A percentile compares a stretch with the other conserved stretches of the same genome.
Conservation (phyloP, 176 grass and related monocot species). For the Musa itinerans region DNA sequence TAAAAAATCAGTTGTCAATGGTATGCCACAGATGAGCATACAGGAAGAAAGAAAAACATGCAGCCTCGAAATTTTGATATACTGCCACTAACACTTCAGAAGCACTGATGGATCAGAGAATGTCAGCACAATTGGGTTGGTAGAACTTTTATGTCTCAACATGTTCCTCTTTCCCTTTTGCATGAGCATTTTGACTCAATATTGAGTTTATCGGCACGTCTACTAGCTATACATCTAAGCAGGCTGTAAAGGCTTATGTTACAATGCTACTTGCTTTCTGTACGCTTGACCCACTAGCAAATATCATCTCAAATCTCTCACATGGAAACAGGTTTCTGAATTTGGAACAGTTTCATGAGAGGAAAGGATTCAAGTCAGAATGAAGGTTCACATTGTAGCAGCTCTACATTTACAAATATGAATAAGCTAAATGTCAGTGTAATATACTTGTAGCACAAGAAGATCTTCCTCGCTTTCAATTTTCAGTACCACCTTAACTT, state of each 20-base stretch:
- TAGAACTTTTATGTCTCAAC: background rate
- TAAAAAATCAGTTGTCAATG: too few relatives aligned
- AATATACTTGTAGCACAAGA: constrained; percentile 80
- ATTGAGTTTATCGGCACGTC: background rate
- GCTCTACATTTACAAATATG: too few relatives aligned
- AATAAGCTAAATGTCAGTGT: background rate
- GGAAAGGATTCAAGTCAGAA: background rate
- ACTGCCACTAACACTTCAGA: too few relatives aligned
- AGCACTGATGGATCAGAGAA: too few relatives aligned
- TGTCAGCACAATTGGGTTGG: background rate
- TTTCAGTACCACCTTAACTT: constrained; percentile 96
- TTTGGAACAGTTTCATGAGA: background rate
- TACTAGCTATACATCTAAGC: background rate
- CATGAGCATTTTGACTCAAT: background rate
- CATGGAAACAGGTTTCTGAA: background rate
- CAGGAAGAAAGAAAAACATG: too few relatives aligned
- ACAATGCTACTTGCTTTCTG: background rate
- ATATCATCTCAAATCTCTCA: background rate
- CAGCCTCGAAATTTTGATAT: background rate
- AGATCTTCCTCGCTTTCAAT: constrained; percentile 83
- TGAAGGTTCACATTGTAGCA: background rate
- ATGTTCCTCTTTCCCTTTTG: background rate
- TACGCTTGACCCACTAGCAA: background rate
- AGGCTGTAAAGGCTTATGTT: background rate
- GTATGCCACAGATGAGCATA: too few relatives aligned